A percentile compares a stretch with the other conserved stretches of the same genome.
phyloP scores from a whole-genome alignment of 345 rosid species.

The Laguncularia racemosa region DNA sequence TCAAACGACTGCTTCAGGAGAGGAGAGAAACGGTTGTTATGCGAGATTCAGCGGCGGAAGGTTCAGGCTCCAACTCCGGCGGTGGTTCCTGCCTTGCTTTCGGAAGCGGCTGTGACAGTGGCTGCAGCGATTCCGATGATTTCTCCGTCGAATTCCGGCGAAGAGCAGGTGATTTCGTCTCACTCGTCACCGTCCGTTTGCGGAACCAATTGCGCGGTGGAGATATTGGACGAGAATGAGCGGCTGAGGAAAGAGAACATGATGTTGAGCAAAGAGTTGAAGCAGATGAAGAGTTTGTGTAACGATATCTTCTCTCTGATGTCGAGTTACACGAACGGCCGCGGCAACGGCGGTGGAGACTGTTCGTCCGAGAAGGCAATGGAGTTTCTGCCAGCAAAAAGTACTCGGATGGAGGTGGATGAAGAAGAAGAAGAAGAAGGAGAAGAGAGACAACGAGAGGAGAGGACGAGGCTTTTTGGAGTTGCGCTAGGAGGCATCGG shows the following conservation, averaged over 20 bases:
- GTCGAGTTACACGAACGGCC: slow-evolving; percentile 30
- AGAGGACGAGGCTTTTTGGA: slow-evolving; percentile 55
- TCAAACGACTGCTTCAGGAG: slow-evolving; percentile 66
- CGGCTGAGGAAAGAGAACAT: slow-evolving; percentile 61
- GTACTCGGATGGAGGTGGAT: neutral
- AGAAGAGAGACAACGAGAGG: slow-evolving; percentile 13
- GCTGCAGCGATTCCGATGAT: slow-evolving; percentile 27
- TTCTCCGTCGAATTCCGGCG: slow-evolving; percentile 54
- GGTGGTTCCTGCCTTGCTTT: slow-evolving; percentile 1
- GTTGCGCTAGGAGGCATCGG: slow-evolving; percentile 35
- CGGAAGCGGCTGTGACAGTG: slow-evolving; percentile 7
- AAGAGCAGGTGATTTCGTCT: slow-evolving; percentile 51
- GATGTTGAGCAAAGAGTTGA: slow-evolving; percentile 51
- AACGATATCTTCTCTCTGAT: slow-evolving; percentile 44
- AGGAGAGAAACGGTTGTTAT: slow-evolving; percentile 61
- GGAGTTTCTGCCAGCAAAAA: too few species aligned
- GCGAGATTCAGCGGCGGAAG: slow-evolving; percentile 86
- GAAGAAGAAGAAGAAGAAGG: slow-evolving; percentile 10
- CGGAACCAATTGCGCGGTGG: slow-evolving; percentile 29
- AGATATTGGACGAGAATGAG: slow-evolving; percentile 69
- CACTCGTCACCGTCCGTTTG: slow-evolving; percentile 32
- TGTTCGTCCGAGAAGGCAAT: neutral
- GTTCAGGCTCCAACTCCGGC: slow-evolving; percentile 14
- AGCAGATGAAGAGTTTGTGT: slow-evolving; percentile 61
- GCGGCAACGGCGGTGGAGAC: neutral